These are phyloP conservation scores for Aphanoascus verrucosus DNA, from an alignment of 2,329 filamentous ascomycete species.

Conservation along the genomic window DNA sequence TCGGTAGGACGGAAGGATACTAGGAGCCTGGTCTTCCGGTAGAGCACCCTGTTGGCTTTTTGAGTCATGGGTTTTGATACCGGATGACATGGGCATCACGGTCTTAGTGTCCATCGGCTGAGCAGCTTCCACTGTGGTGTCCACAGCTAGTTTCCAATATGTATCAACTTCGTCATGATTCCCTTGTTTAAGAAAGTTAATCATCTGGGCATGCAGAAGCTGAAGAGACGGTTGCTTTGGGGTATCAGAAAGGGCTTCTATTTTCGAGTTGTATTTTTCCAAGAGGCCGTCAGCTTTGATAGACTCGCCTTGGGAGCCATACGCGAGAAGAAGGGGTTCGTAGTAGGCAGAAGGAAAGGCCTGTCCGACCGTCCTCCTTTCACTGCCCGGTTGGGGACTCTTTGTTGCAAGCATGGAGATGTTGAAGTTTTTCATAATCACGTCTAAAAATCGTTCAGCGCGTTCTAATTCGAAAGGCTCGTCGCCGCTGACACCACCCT, in stretches of 20 bases:
- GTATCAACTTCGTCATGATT: conserved; percentile 50
- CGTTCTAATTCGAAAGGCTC: conserved; percentile 21
- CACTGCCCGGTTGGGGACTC: conserved; percentile 29
- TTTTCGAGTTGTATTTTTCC: conserved; percentile 37
- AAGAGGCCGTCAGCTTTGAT: conserved; percentile 46
- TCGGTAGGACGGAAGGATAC: conserved; percentile 33
- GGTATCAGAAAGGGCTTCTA: conserved; percentile 13
- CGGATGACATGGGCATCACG: not conserved
- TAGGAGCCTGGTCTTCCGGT: not conserved
- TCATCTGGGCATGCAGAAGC: conserved; percentile 58
- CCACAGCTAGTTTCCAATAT: conserved; percentile 55
- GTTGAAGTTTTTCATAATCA: conserved; percentile 31
- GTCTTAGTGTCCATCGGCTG: conserved; percentile 18
- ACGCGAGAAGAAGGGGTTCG: conserved; percentile 46
- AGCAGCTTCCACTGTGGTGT: conserved; percentile 40
- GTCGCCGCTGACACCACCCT: conserved; percentile 12
- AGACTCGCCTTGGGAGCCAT: conserved; percentile 39
- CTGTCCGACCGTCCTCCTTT: conserved; percentile 28
- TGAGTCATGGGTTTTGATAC: not conserved
- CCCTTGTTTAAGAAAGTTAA: conserved; percentile 46
- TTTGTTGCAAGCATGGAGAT: conserved; percentile 35
- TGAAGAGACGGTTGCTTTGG: conserved; percentile 35
- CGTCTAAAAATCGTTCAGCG: conserved; percentile 30
- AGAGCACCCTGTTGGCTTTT: not conserved
- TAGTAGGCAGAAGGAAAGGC: conserved; percentile 44